Evolutionary conservation across 2,329 filamentous ascomycete genomes (phyloP).

Genomic region (Venturiaceae sp.): DNA sequence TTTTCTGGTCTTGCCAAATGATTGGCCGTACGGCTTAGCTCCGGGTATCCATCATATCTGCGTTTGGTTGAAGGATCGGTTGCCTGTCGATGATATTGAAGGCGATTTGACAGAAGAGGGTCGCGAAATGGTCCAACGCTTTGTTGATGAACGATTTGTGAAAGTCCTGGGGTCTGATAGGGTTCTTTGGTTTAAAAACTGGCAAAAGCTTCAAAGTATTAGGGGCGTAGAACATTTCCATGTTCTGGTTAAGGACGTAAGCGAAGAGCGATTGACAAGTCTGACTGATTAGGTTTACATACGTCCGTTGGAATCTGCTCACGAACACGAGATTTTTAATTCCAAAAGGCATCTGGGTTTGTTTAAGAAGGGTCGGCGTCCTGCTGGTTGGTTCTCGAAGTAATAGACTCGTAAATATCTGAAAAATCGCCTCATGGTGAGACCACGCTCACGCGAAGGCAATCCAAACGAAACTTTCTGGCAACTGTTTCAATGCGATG

Average conservation of each 20-base stretch:
- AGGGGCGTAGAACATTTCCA: constrained; percentile 48
- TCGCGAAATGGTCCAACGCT: constrained; percentile 16
- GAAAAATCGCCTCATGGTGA: background rate
- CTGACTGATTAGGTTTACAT: background rate
- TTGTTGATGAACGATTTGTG: constrained; percentile 9
- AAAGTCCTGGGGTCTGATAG: constrained; percentile 29
- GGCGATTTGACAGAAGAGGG: constrained; percentile 22
- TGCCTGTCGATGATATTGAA: constrained; percentile 19
- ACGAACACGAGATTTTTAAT: background rate
- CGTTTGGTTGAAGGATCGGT: constrained; percentile 39
- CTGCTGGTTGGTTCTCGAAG: background rate
- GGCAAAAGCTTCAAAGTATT: constrained; percentile 50
- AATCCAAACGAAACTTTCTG: background rate
- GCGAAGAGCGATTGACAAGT: background rate
- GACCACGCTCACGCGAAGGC: background rate
- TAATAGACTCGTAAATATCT: background rate
- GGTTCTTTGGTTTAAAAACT: constrained; percentile 58
- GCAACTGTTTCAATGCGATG: background rate
- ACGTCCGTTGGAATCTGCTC: background rate
- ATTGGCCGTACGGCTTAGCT: constrained; percentile 53
- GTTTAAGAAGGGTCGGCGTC: background rate
- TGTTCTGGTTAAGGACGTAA: constrained; percentile 39
- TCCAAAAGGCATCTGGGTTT: background rate
- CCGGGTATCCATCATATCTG: constrained; percentile 45
- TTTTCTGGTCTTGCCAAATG: constrained; percentile 49